Evolutionary conservation across 2,329 filamentous ascomycete species (phyloP).

Genomic region (Colletotrichum agaves): DNA sequence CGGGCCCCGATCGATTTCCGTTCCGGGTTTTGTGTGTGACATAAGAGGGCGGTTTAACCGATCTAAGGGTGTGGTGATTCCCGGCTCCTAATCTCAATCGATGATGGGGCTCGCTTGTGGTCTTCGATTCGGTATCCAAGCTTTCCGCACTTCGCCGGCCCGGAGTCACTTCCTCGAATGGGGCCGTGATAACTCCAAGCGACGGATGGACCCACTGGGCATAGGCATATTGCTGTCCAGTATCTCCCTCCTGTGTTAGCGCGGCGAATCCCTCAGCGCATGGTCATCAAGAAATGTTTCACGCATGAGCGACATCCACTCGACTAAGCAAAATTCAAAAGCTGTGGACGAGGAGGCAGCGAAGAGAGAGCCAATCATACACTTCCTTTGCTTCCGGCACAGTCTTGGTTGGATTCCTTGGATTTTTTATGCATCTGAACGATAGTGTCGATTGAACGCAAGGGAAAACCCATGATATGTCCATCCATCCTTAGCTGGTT

Average conservation of each 20-base stretch:
- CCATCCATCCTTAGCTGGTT: slow-evolving; percentile 20
- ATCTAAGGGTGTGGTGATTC: too few relatives aligned
- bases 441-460: slow-evolving; percentile 30
- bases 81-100: too few relatives aligned
- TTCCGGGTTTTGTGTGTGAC: slow-evolving; percentile 5
- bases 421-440: slow-evolving; percentile 31
- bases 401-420: slow-evolving; percentile 16
- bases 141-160: slow-evolving; percentile 1
- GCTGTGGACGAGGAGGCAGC: too few relatives aligned
- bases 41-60: slow-evolving; percentile 10
- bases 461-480: slow-evolving; percentile 20
- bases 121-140: background rate
- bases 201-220: too few relatives aligned
- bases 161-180: background rate
- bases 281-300: too few relatives aligned
- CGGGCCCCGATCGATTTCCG: slow-evolving; percentile 1
- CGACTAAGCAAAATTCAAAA: too few relatives aligned
- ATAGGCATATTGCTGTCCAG: background rate
- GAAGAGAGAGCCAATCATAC: too few relatives aligned
- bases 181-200: slow-evolving; percentile 5
- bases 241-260: too few relatives aligned
- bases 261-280: too few relatives aligned
- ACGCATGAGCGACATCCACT: too few relatives aligned
- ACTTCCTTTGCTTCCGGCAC: too few relatives aligned
- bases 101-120: background rate